A percentile compares a stretch with the other conserved stretches of the same genome.
Conservation (phyloP, 805 yeast species). For the Kluyveromyces siamensis region DNA sequence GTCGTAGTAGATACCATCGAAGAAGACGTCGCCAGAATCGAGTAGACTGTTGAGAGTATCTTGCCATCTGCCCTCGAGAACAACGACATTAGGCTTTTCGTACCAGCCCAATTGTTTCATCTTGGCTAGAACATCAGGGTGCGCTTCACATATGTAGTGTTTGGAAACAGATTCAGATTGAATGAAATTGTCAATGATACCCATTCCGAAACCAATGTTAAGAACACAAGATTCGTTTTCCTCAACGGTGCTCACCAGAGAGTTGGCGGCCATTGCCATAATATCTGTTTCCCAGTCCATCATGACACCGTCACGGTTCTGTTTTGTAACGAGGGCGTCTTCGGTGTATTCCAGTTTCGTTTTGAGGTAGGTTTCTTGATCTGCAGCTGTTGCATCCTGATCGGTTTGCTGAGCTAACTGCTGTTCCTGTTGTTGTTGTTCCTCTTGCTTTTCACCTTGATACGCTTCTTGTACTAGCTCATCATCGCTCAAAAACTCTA, state of each 20-base stretch:
- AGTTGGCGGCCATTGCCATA: conserved; percentile 73
- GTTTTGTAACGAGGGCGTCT: conserved; percentile 65
- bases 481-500: conserved; percentile 46
- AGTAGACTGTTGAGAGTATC: conserved; percentile 61
- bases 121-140: conserved; percentile 75
- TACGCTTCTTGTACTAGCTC: conserved; percentile 22
- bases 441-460: conserved; percentile 8
- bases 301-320: conserved; percentile 84
- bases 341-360: conserved; percentile 57
- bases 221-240: conserved; percentile 39
- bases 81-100: conserved; percentile 57
- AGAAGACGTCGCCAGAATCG: conserved; percentile 50
- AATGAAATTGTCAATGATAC: conserved; percentile 79
- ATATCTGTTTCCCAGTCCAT: conserved; percentile 90
- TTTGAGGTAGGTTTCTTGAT: conserved; percentile 54
- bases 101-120: conserved; percentile 76
- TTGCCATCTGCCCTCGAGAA: conserved; percentile 91
- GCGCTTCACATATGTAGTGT: conserved; percentile 91
- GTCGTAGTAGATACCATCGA: conserved; percentile 89
- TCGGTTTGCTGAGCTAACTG: conserved; percentile 8
- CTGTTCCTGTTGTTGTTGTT: too few relatives aligned
- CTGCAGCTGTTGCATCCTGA: conserved; percentile 34
- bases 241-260: conserved; percentile 43
- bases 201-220: conserved; percentile 96
- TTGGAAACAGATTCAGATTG: conserved; percentile 34